These are phyloP conservation scores for Venturiaceae sp. DNA, from an alignment of 2,329 filamentous ascomycete species.

Conservation along the genomic window DNA sequence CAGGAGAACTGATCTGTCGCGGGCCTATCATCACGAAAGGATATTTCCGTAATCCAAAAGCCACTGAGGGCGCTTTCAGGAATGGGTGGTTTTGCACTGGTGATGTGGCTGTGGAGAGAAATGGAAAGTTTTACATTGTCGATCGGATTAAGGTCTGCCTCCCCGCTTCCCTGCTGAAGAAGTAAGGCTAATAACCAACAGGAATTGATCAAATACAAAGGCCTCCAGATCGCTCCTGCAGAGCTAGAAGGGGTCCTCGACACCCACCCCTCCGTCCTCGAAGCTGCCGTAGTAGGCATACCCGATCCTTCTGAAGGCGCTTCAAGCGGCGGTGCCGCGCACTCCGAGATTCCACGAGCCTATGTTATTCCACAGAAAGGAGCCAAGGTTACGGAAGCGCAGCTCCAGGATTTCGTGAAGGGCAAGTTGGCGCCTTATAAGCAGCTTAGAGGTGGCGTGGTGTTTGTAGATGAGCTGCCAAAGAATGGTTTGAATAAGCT, in stretches of 20 bases:
- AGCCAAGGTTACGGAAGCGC: slow-evolving; percentile 11
- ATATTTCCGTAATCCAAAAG: slow-evolving; percentile 26
- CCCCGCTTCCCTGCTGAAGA: not conserved
- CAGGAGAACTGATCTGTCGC: slow-evolving; percentile 16
- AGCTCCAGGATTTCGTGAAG: slow-evolving; percentile 20
- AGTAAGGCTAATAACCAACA: not conserved
- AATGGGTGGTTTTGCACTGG: slow-evolving; percentile 35
- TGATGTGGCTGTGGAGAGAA: slow-evolving; percentile 26
- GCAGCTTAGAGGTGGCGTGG: slow-evolving; percentile 20
- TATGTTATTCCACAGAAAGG: slow-evolving; percentile 28
- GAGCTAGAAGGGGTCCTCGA: slow-evolving; percentile 37
- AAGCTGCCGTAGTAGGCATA: slow-evolving; percentile 37
- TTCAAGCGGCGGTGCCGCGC: not conserved
- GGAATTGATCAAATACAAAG: slow-evolving; percentile 41
- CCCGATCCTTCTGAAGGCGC: not conserved
- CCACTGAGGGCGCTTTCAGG: slow-evolving; percentile 20
- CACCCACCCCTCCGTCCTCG: slow-evolving; percentile 28
- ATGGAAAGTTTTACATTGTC: slow-evolving; percentile 27
- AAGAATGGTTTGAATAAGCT: slow-evolving; percentile 24
- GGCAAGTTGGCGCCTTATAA: slow-evolving; percentile 28
- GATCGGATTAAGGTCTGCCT: slow-evolving; percentile 17
- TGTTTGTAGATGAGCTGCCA: slow-evolving; percentile 20
- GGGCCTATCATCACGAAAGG: slow-evolving; percentile 21
- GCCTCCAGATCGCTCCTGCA: slow-evolving; percentile 39
- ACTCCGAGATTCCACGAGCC: slow-evolving; percentile 28